phyloP scores from a whole-genome alignment of 257 asterid genomes.

The Ilex asprella region DNA sequence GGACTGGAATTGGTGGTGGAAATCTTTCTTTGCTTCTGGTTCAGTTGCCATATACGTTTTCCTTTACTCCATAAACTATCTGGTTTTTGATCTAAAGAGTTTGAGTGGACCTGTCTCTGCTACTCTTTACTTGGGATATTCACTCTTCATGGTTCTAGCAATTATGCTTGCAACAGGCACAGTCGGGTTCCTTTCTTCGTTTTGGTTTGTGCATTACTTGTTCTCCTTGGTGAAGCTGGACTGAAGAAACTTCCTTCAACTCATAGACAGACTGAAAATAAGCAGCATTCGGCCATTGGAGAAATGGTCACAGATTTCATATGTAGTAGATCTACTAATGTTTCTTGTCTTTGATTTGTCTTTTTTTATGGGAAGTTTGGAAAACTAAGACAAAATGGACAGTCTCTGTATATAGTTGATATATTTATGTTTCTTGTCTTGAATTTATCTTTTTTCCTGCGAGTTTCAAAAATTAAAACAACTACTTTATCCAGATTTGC shows the following conservation, averaged over 20 bases:
- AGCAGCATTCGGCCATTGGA: constrained; percentile 6
- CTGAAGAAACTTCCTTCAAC: constrained; percentile 16
- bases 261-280: neutral
- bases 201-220: constrained; percentile 88
- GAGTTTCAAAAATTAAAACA: no score
- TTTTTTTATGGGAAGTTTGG: constrained; percentile 1
- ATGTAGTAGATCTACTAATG: constrained; percentile 15
- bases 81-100: constrained; percentile 74
- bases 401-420: no score
- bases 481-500: no score
- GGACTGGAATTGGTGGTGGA: constrained; percentile 99
- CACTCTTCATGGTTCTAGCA: constrained; percentile 74
- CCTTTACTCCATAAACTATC: constrained; percentile 59
- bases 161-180: constrained; percentile 90
- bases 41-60: constrained; percentile 80
- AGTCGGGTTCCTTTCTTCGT: constrained; percentile 74
- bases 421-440: no score
- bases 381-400: constrained; percentile 8
- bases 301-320: constrained; percentile 14
- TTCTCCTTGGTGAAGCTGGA: constrained; percentile 87
- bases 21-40: constrained; percentile 82
- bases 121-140: constrained; percentile 75
- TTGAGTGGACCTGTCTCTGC: constrained; percentile 84
- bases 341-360: constrained; percentile 12
- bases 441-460: no score